phyloP scores from a whole-genome alignment of 345 rosid species.

The Durio zibethinus region DNA sequence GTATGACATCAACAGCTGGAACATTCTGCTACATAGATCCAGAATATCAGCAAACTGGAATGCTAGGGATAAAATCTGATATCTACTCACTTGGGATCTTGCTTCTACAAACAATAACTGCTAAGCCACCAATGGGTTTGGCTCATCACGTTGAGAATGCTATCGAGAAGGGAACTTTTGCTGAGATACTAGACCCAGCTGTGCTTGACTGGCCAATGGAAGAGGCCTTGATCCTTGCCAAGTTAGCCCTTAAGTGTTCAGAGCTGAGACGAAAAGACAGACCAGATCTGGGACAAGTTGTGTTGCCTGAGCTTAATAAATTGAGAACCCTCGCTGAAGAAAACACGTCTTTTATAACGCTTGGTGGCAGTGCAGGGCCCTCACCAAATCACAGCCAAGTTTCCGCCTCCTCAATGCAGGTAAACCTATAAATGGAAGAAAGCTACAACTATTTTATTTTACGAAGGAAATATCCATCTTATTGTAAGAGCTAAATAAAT shows the following conservation, averaged over 20 bases:
- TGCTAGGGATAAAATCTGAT: conserved; percentile 84
- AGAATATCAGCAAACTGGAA: conserved; percentile 88
- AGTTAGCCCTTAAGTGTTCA: conserved; percentile 65
- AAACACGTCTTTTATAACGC: conserved; percentile 30
- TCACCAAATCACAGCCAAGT: conserved; percentile 26
- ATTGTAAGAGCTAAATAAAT: neutral
- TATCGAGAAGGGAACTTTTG: conserved; percentile 55
- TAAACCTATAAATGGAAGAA: conserved; percentile 18
- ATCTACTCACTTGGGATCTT: conserved; percentile 75
- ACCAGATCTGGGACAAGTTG: conserved; percentile 62
- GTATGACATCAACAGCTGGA: conserved; percentile 90
- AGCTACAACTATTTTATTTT: neutral
- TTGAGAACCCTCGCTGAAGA: conserved; percentile 61
- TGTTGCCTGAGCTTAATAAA: conserved; percentile 72
- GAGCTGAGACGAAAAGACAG: conserved; percentile 82
- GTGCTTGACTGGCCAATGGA: conserved; percentile 78
- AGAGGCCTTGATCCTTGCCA: conserved; percentile 54
- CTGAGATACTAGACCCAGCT: conserved; percentile 46
- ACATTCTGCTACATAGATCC: conserved; percentile 96
- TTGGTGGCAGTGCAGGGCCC: conserved; percentile 22
- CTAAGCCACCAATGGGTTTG: conserved; percentile 89
- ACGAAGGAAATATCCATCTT: neutral
- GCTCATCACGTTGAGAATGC: conserved; percentile 59
- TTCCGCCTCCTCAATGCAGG: conserved; percentile 36
- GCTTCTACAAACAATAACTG: conserved; percentile 80